Base-by-base conservation (phyloP, 129 eudicot species). In the Pittosporum tobira region DNA sequence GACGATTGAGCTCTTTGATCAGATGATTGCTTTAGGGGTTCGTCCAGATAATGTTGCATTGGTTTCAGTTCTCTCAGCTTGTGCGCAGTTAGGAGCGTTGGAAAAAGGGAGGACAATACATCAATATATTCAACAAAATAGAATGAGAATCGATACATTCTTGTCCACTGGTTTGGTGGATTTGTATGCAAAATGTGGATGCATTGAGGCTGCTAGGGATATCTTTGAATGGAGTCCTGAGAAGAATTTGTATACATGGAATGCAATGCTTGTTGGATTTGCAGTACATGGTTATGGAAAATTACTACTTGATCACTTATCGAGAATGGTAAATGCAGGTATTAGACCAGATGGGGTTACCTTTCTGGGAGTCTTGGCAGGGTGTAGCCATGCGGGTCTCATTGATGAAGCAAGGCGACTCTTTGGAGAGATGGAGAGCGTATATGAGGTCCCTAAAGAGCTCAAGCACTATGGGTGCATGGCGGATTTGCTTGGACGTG, bases 401-500 rank as follows among this genome's bases (percentile, higher is more conserved):
- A 64, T 71, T 87, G 23, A 67, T 11, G 86, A 76, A 77, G 96
- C 94, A 3, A 71, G 72, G 49, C 51, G 22, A 20, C 75, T 80
- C 1, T 87, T 80, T 48, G 40, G 14, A 8, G 75, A 83, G 18
- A 87, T 83, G 94, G 88, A 78, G 26, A 6, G 29, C 6, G 72
- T 69, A 9, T 77, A 77, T 68, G 66, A 71, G 28, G 83, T 83
- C 48, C 61, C 62, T 18, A 62, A 63, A 57, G 88, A 87, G 75
- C 86, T 83, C 7, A 83, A 87, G 66, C 96, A 83, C 53, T 83
- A 83, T 15, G 96, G 96, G 5, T 87, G 83, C 67, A 87, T 87
- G 96, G 94, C 94, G 0, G 96, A 83, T 65, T 42, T 83, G 48
- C 84, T 34, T 14, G 85, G 79, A n/a, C 85, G 86, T 10, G 85